Evolutionary conservation across 805 yeast genomes (phyloP).

Genomic region (Myxozyma monticola): DNA sequence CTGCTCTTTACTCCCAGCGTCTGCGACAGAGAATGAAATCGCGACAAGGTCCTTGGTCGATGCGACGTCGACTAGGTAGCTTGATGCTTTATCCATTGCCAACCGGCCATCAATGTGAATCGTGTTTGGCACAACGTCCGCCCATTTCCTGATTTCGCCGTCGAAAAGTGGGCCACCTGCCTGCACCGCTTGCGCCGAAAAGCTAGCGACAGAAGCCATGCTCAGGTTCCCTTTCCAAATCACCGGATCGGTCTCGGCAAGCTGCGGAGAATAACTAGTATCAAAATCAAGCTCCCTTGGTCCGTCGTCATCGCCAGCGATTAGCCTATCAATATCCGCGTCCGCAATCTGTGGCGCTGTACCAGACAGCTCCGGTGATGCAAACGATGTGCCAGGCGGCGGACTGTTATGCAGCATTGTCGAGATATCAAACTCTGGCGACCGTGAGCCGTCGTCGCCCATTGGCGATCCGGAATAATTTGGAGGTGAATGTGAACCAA

Average conservation of each 20-base stretch:
- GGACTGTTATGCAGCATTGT: not conserved
- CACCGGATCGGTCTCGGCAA: slow-evolving; percentile 24
- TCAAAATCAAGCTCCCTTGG: slow-evolving; percentile 14
- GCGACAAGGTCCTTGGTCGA: slow-evolving; percentile 55
- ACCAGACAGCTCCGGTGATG: slow-evolving; percentile 4
- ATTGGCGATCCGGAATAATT: not conserved
- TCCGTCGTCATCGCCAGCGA: slow-evolving; percentile 22
- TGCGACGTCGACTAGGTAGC: slow-evolving; percentile 50
- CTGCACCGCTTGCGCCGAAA: slow-evolving; percentile 45
- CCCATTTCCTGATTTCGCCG: slow-evolving; percentile 28
- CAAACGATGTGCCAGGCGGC: not conserved
- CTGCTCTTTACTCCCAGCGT: slow-evolving; percentile 32
- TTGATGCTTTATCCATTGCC: slow-evolving; percentile 53
- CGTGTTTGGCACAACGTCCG: slow-evolving; percentile 26
- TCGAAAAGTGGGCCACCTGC: slow-evolving; percentile 38
- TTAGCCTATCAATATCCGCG: slow-evolving; percentile 28
- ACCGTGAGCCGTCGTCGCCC: not conserved
- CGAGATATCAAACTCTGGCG: slow-evolving; percentile 5
- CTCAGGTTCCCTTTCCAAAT: slow-evolving; percentile 53
- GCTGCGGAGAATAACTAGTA: slow-evolving; percentile 22
- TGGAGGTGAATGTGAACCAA: not conserved
- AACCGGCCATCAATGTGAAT: slow-evolving; percentile 65
- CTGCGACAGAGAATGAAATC: slow-evolving; percentile 44
- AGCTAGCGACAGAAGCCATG: slow-evolving; percentile 52
- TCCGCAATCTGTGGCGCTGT: slow-evolving; percentile 12